Conservation (phyloP, 129 eudicot species). For the Chrysanthemum seticuspe region DNA sequence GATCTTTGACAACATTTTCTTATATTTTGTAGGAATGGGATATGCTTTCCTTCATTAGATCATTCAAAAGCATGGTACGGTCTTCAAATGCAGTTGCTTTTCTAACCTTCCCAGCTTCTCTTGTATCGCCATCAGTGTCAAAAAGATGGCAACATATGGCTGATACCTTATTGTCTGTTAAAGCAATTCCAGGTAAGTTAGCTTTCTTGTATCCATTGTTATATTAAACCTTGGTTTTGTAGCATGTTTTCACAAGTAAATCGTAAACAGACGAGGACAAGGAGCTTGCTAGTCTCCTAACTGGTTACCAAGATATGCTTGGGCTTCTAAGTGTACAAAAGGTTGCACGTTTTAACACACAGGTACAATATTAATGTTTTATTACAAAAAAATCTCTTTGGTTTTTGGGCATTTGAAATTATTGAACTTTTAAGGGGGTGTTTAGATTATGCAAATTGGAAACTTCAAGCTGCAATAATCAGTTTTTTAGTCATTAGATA, state of each 20-base stretch:
- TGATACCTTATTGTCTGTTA: conserved; percentile 85
- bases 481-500: background rate
- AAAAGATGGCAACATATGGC: conserved; percentile 98
- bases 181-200: conserved; percentile 83
- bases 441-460: conserved; percentile 9
- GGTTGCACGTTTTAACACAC: conserved; percentile 86
- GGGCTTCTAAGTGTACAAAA: conserved; percentile 89
- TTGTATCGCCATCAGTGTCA: conserved; percentile 65
- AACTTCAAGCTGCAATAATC: too few species aligned
- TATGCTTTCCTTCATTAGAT: conserved; percentile 82
- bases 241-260: conserved; percentile 16
- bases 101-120: conserved; percentile 80
- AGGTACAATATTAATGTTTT: conserved; percentile 42
- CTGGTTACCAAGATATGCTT: conserved; percentile 97
- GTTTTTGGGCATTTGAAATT: background rate
- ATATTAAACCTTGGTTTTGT: conserved; percentile 3
- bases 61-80: conserved; percentile 72
- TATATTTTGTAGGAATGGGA: conserved; percentile 74
- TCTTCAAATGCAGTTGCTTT: conserved; percentile 87
- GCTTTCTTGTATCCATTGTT: conserved; percentile 1
- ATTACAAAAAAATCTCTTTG: background rate
- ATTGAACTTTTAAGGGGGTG: background rate
- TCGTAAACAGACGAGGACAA: conserved; percentile 83
- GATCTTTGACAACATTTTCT: conserved; percentile 3
- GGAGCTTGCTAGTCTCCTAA: conserved; percentile 86